Base-by-base conservation (phyloP, 306 rosid species). In the Vigna mungo region DNA sequence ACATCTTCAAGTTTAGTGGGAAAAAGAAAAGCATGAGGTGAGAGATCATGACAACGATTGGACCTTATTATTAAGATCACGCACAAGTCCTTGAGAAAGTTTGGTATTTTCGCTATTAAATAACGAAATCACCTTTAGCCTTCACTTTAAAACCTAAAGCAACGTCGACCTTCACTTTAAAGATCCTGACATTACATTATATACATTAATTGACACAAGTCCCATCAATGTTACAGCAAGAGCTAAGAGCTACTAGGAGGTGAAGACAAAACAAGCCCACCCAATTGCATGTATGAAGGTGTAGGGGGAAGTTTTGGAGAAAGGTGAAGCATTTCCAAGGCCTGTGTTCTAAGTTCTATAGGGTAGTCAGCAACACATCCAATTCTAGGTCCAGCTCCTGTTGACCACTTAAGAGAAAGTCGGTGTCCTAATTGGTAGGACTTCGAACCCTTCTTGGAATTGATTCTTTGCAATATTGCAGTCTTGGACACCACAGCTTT, bases 301-400 rank as follows among this genome's bases (percentile, higher is more conserved):
- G 93, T 83, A 2, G 89, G 87, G 39, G 89, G 86, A 58, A 61
- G 5, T 46, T 74, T 85, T 32, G 98, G 95, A 83, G 96, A 89
- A 44, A 94, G 92, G 84, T 82, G 81, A 17, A 90, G 88, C 75
- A 92, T 89, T 80, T 90, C 98, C 77, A 94, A 83, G 18, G 98
- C 98, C 81, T 90, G 96, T 7, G 21, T 72, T 72, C 97, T 89
- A 71, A 95, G 84, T 81, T 90, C 91, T 8, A 68, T 73, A 10
- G 97, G 98, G 76, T 92, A 95, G 76, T 95, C 98, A 55, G 93
- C 93, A 43, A 95, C 92, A 73, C 97, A 92, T 20, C 98, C 97
- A 39, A 95, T 95, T 78, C 98, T 92, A 6, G 98, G 98, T 44
- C 98, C 98, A 47, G 93, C 96, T 71, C 98, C 98, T 0, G 96